Percentiles rank a stretch among this genome's conserved stretches.
Evolutionary conservation across 1,284 basidiomycete species (phyloP).

Genomic region (Fomes fomentarius): DNA sequence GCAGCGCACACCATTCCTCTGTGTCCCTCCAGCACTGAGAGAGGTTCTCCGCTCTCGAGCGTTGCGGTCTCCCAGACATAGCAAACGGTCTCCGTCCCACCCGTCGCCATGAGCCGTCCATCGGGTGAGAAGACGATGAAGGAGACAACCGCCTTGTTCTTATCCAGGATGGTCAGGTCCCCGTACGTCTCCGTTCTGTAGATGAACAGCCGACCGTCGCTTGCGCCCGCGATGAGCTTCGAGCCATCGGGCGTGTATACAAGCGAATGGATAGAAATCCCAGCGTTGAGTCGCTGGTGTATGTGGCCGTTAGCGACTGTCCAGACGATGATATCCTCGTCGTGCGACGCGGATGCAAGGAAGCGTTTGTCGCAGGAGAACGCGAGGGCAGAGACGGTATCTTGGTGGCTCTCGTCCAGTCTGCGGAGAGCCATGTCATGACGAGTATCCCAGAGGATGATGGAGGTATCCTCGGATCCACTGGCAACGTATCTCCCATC

Average conservation of each 20-base stretch:
- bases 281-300: conserved; percentile 1
- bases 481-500: conserved; percentile 25
- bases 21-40: conserved; percentile 16
- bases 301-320: not conserved
- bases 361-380: conserved; percentile 25
- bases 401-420: conserved; percentile 11
- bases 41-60: not conserved
- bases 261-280: conserved; percentile 18
- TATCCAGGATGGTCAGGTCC: not conserved
- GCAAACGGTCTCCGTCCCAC: conserved; percentile 21
- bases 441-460: conserved; percentile 28
- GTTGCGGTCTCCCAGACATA: conserved; percentile 22
- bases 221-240: conserved; percentile 26
- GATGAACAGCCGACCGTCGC: conserved; percentile 24
- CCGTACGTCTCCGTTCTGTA: conserved; percentile 25
- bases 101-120: conserved; percentile 22
- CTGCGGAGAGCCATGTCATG: not conserved
- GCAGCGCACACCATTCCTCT: conserved; percentile 22
- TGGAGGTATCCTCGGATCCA: conserved; percentile 27
- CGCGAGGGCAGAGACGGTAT: conserved; percentile 20
- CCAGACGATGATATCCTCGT: conserved; percentile 14
- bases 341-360: conserved; percentile 23
- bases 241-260: conserved; percentile 29
- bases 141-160: conserved; percentile 21
- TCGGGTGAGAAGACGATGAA: conserved; percentile 29